Evolutionary conservation across 2,329 filamentous ascomycete genomes (phyloP).

Genomic region (Diaporthe citri): DNA sequence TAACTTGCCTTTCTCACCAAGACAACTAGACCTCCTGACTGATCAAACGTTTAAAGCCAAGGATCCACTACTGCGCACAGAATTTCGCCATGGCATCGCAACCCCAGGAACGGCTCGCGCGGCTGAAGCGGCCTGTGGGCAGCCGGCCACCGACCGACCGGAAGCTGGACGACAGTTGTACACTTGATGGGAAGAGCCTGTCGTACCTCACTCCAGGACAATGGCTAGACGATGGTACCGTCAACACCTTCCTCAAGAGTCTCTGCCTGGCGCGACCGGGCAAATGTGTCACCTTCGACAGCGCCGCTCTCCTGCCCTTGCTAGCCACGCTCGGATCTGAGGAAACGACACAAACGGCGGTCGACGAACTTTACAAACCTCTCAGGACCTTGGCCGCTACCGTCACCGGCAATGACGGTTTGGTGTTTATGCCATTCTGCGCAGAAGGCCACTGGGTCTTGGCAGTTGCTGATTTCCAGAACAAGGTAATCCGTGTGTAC

Average conservation of each 20-base stretch:
- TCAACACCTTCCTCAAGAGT: not conserved
- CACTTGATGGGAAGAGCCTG: not conserved
- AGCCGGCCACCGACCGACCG: not conserved
- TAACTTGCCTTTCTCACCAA: not conserved
- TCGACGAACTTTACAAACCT: not conserved
- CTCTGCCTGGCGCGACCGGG: not conserved
- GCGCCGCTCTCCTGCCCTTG: not conserved
- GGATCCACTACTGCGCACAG: not conserved
- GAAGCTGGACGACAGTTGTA: not conserved
- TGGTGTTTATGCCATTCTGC: conserved; percentile 24
- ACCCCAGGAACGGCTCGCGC: no score
- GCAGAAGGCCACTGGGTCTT: not conserved
- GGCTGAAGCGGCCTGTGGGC: not conserved
- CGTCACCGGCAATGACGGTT: not conserved
- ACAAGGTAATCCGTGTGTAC: not conserved
- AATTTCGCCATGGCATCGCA: not conserved
- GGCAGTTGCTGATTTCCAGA: not conserved
- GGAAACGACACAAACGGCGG: no score
- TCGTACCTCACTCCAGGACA: accelerated
- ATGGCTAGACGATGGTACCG: not conserved
- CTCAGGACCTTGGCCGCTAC: not conserved
- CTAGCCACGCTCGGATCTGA: not conserved
- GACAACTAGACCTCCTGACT: not conserved
- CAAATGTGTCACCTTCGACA: not conserved
- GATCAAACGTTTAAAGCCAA: no score